Percentiles rank a stretch among this genome's conserved stretches.
Evolutionary conservation across 441 rosid genomes (phyloP).

Genomic region (Bocquillonia castaneifolia): DNA sequence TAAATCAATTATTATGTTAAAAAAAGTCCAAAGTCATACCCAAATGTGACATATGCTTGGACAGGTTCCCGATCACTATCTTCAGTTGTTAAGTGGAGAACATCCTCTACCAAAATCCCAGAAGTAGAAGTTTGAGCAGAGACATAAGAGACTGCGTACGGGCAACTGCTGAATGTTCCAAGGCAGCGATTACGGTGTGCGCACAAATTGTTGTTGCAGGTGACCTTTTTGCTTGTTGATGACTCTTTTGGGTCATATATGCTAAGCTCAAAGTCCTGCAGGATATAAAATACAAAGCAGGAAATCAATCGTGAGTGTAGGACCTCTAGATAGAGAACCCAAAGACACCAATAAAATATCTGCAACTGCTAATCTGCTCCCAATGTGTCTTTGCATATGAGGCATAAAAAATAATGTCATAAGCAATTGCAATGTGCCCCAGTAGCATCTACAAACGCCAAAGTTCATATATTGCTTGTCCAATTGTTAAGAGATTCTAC

Average conservation of each 20-base stretch:
- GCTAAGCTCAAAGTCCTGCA: slow-evolving; percentile 71
- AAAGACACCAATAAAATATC: neutral
- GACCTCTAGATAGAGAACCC: neutral
- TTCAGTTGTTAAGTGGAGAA: slow-evolving; percentile 63
- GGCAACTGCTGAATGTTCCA: slow-evolving; percentile 71
- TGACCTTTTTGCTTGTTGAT: slow-evolving; percentile 64
- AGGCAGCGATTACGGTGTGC: slow-evolving; percentile 55
- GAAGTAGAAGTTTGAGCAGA: slow-evolving; percentile 84
- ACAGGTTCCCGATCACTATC: slow-evolving; percentile 42
- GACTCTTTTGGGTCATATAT: slow-evolving; percentile 65
- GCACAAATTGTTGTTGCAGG: slow-evolving; percentile 63
- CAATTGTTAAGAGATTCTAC: neutral
- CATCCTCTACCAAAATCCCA: slow-evolving; percentile 74
- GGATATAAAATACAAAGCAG: slow-evolving; percentile 1
- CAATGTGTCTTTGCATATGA: neutral
- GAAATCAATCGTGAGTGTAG: slow-evolving; percentile 10
- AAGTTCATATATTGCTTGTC: neutral
- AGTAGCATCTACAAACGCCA: neutral
- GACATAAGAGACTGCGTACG: slow-evolving; percentile 72
- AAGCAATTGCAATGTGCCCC: neutral
- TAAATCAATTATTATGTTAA: neutral
- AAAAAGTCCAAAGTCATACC: slow-evolving; percentile 32
- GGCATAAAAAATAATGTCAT: neutral
- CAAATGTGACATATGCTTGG: slow-evolving; percentile 62
- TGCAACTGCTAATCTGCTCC: neutral